Base-by-base conservation (phyloP, 192 early-diverging fungal genomes). In the Rhizophagus clarus region DNA sequence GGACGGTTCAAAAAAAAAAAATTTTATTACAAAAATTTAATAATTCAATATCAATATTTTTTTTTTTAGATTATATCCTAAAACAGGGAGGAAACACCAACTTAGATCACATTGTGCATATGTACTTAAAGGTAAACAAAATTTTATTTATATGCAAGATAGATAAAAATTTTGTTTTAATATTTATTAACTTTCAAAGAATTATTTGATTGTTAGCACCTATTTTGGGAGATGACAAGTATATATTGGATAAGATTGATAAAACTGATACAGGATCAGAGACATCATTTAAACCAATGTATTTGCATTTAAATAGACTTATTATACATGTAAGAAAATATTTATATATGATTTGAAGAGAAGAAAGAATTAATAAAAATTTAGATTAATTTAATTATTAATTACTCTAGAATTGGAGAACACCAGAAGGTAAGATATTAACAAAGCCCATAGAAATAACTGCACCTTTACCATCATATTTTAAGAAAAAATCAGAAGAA, bases 181-280 rank as follows among this genome's bases (percentile, higher is more conserved):
- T n/a, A n/a, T n/a, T n/a, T n/a, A n/a, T n/a, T n/a, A n/a, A n/a
- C n/a, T n/a, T n/a, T n/a, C n/a, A n/a, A n/a, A 31, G 11, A 17
- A 28, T 68, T 68, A 68, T 34, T 28, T 68, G 34, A 34, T 68
- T 28, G 15, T 22, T 70, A 70, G 68, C 68, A n/a, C 34, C 68
- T 31, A 70, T 70, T 70, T 70, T 70, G 20, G 68, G 68, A 32
- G 68, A 70, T 40, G 9, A 22, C 4, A 70, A 70, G n/a, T 69
- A 69, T 40, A 11, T 34, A 8, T 14, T 29, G 15, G 29, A 8
- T 37, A 9, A 69, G 7, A n/a, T 29, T 32, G 31, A 68, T 31
- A 26, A 32, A 68, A 8, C 7, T 26, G 31, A 22, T 37, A 34
- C 24, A 7, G 9, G 14, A 37, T 37, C 24, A 26, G 31, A 37